Evolutionary conservation across 1,139 yeast genomes (phyloP).

Genomic region (Yamadazyma dushanensis): DNA sequence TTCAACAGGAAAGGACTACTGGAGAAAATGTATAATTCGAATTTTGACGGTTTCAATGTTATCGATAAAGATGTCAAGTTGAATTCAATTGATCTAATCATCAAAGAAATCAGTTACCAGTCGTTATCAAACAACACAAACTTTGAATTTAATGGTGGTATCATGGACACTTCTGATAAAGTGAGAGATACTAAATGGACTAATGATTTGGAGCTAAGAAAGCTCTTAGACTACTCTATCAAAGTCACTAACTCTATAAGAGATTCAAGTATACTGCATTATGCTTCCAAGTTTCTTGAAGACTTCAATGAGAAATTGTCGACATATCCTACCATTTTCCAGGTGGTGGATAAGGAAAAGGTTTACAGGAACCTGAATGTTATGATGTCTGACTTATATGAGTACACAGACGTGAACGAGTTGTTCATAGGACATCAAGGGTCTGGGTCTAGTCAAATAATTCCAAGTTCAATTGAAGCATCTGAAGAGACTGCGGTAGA

Average conservation of each 20-base stretch:
- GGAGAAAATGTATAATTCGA: constrained; percentile 51
- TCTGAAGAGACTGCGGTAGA: constrained; percentile 12
- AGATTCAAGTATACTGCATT: constrained; percentile 15
- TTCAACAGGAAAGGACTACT: constrained; percentile 49
- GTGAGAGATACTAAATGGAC: constrained; percentile 28
- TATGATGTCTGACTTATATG: constrained; percentile 8
- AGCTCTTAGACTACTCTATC: constrained; percentile 32
- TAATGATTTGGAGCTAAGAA: constrained; percentile 31
- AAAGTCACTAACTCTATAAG: constrained; percentile 17
- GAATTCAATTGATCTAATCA: constrained; percentile 59
- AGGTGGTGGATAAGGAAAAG: constrained; percentile 18
- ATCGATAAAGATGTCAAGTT: constrained; percentile 33
- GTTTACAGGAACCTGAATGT: constrained; percentile 8
- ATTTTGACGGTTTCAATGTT: constrained; percentile 35
- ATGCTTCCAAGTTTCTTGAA: constrained; percentile 15
- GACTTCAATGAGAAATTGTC: constrained; percentile 10
- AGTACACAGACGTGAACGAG: constrained; percentile 9
- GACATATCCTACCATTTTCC: constrained; percentile 30
- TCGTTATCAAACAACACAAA: constrained; percentile 39
- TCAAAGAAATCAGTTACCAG: constrained; percentile 62
- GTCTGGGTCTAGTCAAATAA: neutral
- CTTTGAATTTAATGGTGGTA: constrained; percentile 10
- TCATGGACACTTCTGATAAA: constrained; percentile 7
- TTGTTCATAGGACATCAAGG: constrained; percentile 6
- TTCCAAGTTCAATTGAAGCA: neutral